These are phyloP conservation scores for Salix arbutifolia DNA, from an alignment of 345 rosid genomes.

Conservation along the genomic window DNA sequence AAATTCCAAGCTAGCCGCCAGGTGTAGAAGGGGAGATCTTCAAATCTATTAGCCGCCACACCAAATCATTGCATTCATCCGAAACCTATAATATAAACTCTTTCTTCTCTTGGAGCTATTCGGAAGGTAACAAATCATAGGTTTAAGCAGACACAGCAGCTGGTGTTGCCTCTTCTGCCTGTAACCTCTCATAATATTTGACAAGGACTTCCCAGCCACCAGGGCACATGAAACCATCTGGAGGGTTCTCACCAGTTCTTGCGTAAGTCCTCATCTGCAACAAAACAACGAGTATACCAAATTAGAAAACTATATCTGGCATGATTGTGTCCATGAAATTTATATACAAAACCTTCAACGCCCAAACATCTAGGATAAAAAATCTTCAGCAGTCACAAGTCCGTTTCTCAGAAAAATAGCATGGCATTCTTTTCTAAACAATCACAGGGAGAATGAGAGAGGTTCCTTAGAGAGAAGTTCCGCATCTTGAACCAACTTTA, in stretches of 20 bases:
- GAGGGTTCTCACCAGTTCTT: constrained; percentile 82
- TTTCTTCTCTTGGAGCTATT: background rate
- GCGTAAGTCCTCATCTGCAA: constrained; percentile 82
- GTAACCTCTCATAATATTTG: constrained; percentile 67
- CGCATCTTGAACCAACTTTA: background rate
- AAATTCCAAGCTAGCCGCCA: background rate
- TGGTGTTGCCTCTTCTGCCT: constrained; percentile 44
- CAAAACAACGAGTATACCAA: background rate
- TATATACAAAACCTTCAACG: background rate
- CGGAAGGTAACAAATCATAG: background rate
- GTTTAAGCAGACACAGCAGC: constrained; percentile 35
- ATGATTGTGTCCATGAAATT: background rate
- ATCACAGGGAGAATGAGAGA: background rate
- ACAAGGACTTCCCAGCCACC: constrained; percentile 94
- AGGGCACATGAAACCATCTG: constrained; percentile 95
- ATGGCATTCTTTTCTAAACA: too few relatives aligned
- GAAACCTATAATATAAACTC: background rate
- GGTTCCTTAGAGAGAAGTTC: background rate
- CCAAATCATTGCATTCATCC: background rate
- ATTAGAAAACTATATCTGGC: background rate
- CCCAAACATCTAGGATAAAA: background rate
- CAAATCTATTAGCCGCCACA: background rate
- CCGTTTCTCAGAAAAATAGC: background rate
- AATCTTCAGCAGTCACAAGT: background rate
- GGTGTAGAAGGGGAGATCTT: background rate